phyloP scores from a whole-genome alignment of 441 rosid species.

The Populus tomentosa region DNA sequence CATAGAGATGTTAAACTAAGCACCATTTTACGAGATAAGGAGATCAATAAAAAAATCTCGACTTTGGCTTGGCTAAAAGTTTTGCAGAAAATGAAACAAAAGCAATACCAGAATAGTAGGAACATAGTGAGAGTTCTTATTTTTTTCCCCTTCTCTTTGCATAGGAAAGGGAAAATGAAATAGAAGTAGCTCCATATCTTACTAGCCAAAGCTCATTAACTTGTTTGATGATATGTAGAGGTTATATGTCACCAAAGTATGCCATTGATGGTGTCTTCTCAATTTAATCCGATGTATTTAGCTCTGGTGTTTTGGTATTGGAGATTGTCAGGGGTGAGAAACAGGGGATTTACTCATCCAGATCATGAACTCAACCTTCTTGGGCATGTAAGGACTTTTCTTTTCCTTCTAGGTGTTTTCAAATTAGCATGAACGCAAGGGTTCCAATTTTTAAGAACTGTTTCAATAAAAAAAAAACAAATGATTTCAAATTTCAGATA shows the following conservation, averaged over 20 bases:
- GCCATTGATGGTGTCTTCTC: slow-evolving; percentile 5
- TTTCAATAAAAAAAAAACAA: too few species aligned
- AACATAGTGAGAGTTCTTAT: slow-evolving; percentile 4
- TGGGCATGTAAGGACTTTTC: too few species aligned
- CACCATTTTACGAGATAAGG: background rate
- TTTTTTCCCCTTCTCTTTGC: background rate
- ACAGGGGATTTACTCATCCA: too few species aligned
- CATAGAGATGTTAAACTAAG: slow-evolving; percentile 4
- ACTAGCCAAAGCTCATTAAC: too few species aligned
- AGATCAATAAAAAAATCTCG: slow-evolving; percentile 3
- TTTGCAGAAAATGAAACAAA: background rate
- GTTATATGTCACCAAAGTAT: background rate
- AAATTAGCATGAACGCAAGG: background rate
- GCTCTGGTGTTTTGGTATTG: too few species aligned
- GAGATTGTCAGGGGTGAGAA: too few species aligned
- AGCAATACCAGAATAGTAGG: slow-evolving; percentile 1
- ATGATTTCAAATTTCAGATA: background rate
- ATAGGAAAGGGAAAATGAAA: background rate
- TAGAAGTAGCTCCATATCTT: too few species aligned
- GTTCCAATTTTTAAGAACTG: background rate
- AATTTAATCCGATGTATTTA: background rate
- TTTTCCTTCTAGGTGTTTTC: background rate
- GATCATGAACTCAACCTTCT: too few species aligned
- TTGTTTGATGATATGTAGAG: background rate
- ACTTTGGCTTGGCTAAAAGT: background rate